Base-by-base conservation (phyloP, 2,329 filamentous ascomycete genomes). In the Ceratocystis albifundus region DNA sequence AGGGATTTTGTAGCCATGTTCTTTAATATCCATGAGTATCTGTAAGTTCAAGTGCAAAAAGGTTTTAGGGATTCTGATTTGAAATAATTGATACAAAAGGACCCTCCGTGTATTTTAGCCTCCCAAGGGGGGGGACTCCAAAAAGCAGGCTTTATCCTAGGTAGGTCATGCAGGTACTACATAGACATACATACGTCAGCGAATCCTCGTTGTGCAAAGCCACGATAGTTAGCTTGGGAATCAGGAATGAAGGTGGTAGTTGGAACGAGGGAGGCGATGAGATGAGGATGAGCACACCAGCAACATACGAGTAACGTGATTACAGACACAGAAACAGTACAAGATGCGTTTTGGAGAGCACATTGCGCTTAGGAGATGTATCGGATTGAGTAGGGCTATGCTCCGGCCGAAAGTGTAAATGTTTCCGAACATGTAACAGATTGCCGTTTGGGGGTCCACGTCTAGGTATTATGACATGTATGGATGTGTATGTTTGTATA, bases 151-250 rank as follows among this genome's bases (percentile, higher is more conserved):
- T 44, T 44, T 5, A 44, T 22, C n/a, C 36, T 17, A 62, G 20
- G 8, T 5, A 10, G 25, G 6, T 17, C 22, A 62, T 44, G 41
- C 36, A 62, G 30, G 30, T 44, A 62, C 32, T 44, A 41, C 30
- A 25, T 15, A 25, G 36, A 22, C 36, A 62, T 25, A 44, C 20
- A 22, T 44, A 44, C 20, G 53, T 59, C 53, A 59, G 53, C 53
- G 53, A 30, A 59, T 59, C 53, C 53, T 59, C 12, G 28, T 17
- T 30, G 10, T n/a, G 28, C 53, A 59, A 59, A 59, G 53, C 53
- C 25, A 59, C 53, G 53, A 59, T 59, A 59, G 53, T 32, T 59
- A 62, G 59, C 20, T 6, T 12, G 17, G 41, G 55, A 61, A 61
- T 30, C 7, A 15, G 17, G 2, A 20, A 32, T 20, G 15, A 45